Base-by-base conservation (phyloP, 2,329 filamentous ascomycete genomes). In the Aureobasidium sp. region DNA sequence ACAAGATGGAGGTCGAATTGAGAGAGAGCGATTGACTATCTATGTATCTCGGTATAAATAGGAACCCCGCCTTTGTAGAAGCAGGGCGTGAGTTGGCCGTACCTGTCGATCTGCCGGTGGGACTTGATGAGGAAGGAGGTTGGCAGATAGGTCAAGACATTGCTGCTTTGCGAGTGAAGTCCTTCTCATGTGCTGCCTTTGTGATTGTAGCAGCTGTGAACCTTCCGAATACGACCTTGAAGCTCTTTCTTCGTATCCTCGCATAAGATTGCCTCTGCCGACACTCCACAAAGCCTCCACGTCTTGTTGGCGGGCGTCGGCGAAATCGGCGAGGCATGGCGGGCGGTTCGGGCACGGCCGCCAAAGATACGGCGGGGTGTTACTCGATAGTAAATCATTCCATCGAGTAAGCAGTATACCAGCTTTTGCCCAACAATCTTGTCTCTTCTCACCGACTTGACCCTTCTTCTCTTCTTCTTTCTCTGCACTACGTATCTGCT, bases 371-470 rank as follows among this genome's bases (percentile, higher is more conserved):
- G 57, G 57, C 57, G 57, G 57, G 57, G 57, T 61, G 47, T 62
- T 56, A 62, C 51, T 62, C 51, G 60, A 62, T 62, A 56, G 59
- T n/a, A 62, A 46, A 44, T 29, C 48, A 47, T 29, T 47, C 50
- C 50, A 62, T 56, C 60, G 60, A 53, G 59, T 55, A 62, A 53
- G 59, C 48, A 55, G 24, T 47, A 53, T 55, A 61, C 34, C 34
- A 52, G 27, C 6, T 7, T 43, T 1, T 39, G 32, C 29, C 50
- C 50, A 48, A 62, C 41, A 24, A 48, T 50, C n/a, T 56, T 10
- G 12, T 8, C 8, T 41, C 26, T 47, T 41, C 17, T 12, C 39
- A 9, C n/a, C 17, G 24, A 13, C 6, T 29, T 34, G 15, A 5
- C 12, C 20, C 29, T 29, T 27, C 27, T 29, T 26, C 37, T 51